These are phyloP conservation scores for Cytospora mali DNA, from an alignment of 2,329 filamentous ascomycete genomes.

Conservation along the genomic window DNA sequence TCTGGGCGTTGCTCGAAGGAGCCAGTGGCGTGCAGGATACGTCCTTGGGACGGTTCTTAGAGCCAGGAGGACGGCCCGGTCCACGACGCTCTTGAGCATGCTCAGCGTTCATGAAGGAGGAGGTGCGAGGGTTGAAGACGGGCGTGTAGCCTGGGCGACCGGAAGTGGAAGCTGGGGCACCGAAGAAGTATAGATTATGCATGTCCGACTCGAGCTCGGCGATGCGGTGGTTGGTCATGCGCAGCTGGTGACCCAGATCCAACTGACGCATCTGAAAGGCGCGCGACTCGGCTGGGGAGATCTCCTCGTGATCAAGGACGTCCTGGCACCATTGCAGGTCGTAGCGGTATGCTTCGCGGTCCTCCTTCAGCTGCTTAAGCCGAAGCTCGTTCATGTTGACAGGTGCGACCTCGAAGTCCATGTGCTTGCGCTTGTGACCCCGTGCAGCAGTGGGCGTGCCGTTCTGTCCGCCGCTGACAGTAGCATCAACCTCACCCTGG, in stretches of 20 bases:
- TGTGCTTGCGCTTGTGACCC: background rate
- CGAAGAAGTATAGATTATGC: conserved; percentile 30
- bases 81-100: conserved; percentile 26
- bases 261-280: conserved; percentile 46
- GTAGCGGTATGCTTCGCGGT: conserved; percentile 46
- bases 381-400: conserved; percentile 37
- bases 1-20: conserved; percentile 9
- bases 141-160: background rate
- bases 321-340: conserved; percentile 46
- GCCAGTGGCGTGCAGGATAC: background rate
- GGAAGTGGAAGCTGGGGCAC: background rate
- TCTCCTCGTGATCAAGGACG: conserved; percentile 35
- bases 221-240: conserved; percentile 45
- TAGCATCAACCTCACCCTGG: background rate
- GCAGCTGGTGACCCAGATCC: conserved; percentile 49
- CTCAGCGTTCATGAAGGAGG: conserved; percentile 20
- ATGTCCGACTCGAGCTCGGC: conserved; percentile 40
- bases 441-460: background rate
- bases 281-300: conserved; percentile 46
- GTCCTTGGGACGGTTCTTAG: conserved; percentile 18
- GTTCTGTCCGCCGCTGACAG: background rate
- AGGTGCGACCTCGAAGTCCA: conserved; percentile 23
- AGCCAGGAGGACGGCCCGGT: conserved; percentile 25
- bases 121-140: background rate
- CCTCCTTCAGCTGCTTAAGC: conserved; percentile 44